Evolutionary conservation across 2,329 filamentous ascomycete genomes (phyloP), one percentile per base, ranked within the genome.

Genomic region (Pezicula rhizophila): DNA sequence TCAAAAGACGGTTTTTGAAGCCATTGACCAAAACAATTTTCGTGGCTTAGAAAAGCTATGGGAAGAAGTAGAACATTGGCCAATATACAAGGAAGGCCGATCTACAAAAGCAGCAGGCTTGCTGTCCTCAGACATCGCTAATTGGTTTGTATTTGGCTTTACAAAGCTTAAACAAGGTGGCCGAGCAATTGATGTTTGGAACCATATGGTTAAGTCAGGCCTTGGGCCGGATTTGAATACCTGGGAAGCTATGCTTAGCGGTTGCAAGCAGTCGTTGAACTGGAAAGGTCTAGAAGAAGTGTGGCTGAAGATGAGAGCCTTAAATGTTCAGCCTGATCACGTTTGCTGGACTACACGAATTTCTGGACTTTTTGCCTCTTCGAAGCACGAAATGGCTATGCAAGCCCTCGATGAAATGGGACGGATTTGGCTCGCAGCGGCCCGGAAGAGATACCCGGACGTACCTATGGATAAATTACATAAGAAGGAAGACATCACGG

Each of bases 241-340:
- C 0, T 93, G 86, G 78, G 85, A 82, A 35, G 70, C 79, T 39
- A 85, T 93, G 77, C 78, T 93, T 56, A 74, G 79, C 48, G 87
- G 87, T 1, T 89, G 83, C 66, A 78, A 77, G 60, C 74, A 72
- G 44, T 74, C 79, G 44, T 73, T 73, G 47, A 82, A 89, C 57
- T 55, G 72, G 0, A 64, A 70, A n/a, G 80, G 76, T 18, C 71
- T 91, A 52, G 77, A 84, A 48, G 73, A 73, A 1, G 74, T 90
- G 28, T 95, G 89, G 88, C 57, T 67, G 0, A 79, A 77, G 54
- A 79, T 93, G 67, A 60, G 76, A 3, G 62, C 61, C 8, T 75
- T 80, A 1, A 78, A 78, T 2, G 59, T 81, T 8, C 67, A 76
- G 54, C 79, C 89, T 4, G 87, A 92, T 63, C 65, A 66, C 6